Conservation (phyloP, 2,329 filamentous ascomycete species). For the Xylaria sp. region DNA sequence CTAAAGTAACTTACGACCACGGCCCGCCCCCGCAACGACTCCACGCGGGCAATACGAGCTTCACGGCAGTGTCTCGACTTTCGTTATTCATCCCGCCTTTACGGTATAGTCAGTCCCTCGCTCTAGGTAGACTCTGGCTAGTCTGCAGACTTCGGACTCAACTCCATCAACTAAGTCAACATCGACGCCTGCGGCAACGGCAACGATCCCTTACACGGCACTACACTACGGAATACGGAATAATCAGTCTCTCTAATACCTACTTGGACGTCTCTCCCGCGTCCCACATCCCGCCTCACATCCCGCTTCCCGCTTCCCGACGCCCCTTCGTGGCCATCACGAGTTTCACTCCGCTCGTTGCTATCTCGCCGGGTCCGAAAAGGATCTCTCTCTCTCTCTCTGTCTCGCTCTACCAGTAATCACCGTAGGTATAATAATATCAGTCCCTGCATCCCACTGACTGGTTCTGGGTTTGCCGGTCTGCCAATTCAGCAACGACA, state of each 20-base stretch:
- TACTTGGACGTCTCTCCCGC: neutral
- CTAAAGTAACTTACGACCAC: conserved; percentile 13
- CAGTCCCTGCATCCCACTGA: conserved; percentile 16
- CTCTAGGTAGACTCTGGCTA: conserved; percentile 28
- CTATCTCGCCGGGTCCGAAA: no score
- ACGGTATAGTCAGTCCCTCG: neutral
- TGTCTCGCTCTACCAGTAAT: conserved; percentile 2
- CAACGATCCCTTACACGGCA: conserved; percentile 14
- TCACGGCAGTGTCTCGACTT: conserved; percentile 25
- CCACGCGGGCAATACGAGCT: conserved; percentile 27
- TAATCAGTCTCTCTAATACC: conserved; percentile 27
- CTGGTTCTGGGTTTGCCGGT: conserved; percentile 1
- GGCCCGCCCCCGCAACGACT: conserved; percentile 22
- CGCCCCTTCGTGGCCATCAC: conserved; percentile 22
- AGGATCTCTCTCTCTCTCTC: no score
- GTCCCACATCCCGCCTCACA: conserved; percentile 22
- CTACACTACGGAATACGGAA: conserved; percentile 5
- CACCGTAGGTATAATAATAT: conserved; percentile 9
- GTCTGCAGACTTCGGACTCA: conserved; percentile 19
- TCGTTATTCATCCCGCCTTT: conserved; percentile 13
- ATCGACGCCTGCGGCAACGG: conserved; percentile 13
- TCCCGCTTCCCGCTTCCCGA: neutral
- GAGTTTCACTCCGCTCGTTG: neutral
- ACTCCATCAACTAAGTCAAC: conserved; percentile 16
- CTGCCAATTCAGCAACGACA: conserved; percentile 10